Conservation (phyloP, 345 rosid species). For the Acer yangbiense region DNA sequence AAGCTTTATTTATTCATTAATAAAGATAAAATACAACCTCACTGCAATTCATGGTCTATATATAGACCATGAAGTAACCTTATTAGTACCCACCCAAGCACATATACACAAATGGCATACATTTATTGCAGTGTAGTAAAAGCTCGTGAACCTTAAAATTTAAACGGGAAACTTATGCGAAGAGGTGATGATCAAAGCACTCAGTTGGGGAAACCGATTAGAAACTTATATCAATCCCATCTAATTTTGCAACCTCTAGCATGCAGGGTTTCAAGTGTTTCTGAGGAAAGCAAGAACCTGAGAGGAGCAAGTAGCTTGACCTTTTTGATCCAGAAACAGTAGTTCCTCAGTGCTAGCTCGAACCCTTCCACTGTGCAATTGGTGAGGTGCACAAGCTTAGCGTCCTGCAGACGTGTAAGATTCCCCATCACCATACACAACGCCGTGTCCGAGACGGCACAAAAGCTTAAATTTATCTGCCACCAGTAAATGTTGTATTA, state of each 20-base stretch:
- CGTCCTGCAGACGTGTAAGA: constrained; percentile 80
- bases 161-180: background rate
- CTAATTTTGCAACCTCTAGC: constrained; percentile 77
- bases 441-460: constrained; percentile 52
- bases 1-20: no score
- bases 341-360: constrained; percentile 72
- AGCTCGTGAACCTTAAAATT: background rate
- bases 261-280: constrained; percentile 60
- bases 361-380: constrained; percentile 73
- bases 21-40: background rate
- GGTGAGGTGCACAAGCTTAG: constrained; percentile 68
- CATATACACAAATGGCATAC: background rate
- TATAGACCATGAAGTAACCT: constrained; percentile 4
- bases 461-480: constrained; percentile 85
- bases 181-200: background rate
- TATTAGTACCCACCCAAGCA: background rate
- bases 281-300: constrained; percentile 68
- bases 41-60: background rate
- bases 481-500: constrained; percentile 30
- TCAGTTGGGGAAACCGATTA: background rate
- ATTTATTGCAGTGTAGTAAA: background rate
- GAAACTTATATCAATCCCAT: constrained; percentile 57
- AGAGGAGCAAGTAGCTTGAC: constrained; percentile 72
- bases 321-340: constrained; percentile 73
- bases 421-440: constrained; percentile 81